Base-by-base conservation (phyloP, 495 filamentous ascomycete genomes). In the Aspergillus incahuasiensis region DNA sequence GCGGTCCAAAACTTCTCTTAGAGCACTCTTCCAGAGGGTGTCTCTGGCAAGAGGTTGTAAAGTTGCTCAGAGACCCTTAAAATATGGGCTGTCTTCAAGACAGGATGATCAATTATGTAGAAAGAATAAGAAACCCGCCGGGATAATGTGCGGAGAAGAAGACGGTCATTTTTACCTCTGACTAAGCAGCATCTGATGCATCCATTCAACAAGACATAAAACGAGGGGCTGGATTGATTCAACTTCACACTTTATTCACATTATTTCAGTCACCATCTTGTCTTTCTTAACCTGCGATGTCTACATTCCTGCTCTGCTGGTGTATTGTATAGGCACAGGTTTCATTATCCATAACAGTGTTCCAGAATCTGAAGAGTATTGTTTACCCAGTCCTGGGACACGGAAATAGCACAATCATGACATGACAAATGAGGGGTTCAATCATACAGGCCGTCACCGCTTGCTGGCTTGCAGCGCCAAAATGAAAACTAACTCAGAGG, bases 401-500 rank as follows among this genome's bases (percentile, higher is more conserved):
- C n/a, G 16, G 5, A 38, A 50, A 43, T 48, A 56, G 32, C 54
- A 56, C 49, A 57, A 60, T 63, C 63, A 55, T 63, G 50, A 63
- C 43, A 62, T n/a, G n/a, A n/a, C n/a, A 54, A 61, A 60, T 59
- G 57, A 22, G 32, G 47, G 34, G 16, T 38, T 35, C 25, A 52
- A 56, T 66, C 63, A 59, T 62, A 61, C 58, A 66, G 48, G 56
- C 55, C 61, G 57, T 58, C 55, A 73, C 63, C 65, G 68, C 72
- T 72, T 67, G 64, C 65, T 68, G 60, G 60, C 54, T 63, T 63
- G 68, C 59, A 66, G 64, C 61, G 51, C 57, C 53, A 59, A 67
- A 50, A 66, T 60, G 44, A 59, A 67, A 50, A 66, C 58, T 41
- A 61, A 59, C 58, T 40, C 56, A 53, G 65, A 63, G 40, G 58